Percentiles rank a stretch among this genome's conserved stretches.
Conservation (phyloP, 805 yeast genomes). For the Saccharomycopsis sp. region DNA sequence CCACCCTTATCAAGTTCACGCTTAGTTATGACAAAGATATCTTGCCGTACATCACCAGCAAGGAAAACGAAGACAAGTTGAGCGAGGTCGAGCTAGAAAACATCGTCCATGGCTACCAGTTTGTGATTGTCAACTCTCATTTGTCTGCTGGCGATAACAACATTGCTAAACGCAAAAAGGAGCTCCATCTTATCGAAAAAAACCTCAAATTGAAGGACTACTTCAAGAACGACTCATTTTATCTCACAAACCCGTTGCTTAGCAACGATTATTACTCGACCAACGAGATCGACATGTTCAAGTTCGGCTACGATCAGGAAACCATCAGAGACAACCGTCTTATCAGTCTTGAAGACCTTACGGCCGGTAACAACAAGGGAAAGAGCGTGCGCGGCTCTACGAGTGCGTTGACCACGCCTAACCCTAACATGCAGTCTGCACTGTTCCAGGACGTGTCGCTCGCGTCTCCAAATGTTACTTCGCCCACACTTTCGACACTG, state of each 20-base stretch:
- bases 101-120: slow-evolving; percentile 28
- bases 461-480: background rate
- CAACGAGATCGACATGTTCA: slow-evolving; percentile 12
- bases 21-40: slow-evolving; percentile 33
- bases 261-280: slow-evolving; percentile 6
- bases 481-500: background rate
- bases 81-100: slow-evolving; percentile 24
- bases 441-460: background rate
- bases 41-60: slow-evolving; percentile 10
- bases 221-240: slow-evolving; percentile 12
- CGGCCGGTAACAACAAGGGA: background rate
- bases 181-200: slow-evolving; percentile 34
- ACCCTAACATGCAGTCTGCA: background rate
- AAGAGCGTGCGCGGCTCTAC: background rate
- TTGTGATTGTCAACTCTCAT: slow-evolving; percentile 45
- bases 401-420: background rate
- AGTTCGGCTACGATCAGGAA: slow-evolving; percentile 16
- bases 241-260: slow-evolving; percentile 12
- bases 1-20: slow-evolving; percentile 39
- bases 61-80: slow-evolving; percentile 1
- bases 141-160: slow-evolving; percentile 45
- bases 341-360: slow-evolving; percentile 15
- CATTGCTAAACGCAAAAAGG: slow-evolving; percentile 38
- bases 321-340: slow-evolving; percentile 14
- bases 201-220: slow-evolving; percentile 26